Percentiles rank a stretch among this genome's conserved stretches.
phyloP scores from a whole-genome alignment of 2,329 filamentous ascomycete genomes.

The Beauveria pseudobassiana region DNA sequence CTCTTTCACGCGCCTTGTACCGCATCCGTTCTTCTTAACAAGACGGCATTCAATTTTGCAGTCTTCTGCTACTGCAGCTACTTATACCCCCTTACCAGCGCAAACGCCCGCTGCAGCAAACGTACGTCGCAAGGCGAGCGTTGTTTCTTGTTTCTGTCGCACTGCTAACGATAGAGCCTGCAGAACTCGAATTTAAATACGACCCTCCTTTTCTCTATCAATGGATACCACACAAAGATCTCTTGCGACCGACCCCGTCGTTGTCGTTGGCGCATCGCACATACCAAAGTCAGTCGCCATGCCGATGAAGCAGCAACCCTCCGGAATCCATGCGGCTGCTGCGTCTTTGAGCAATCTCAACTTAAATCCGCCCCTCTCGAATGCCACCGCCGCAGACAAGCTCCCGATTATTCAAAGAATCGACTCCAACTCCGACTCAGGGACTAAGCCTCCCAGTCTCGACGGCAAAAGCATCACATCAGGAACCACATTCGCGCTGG shows the following conservation, averaged over 20 bases:
- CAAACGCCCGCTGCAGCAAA: slow-evolving; percentile 4
- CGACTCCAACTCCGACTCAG: slow-evolving; percentile 57
- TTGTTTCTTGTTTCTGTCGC: background rate
- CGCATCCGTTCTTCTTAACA: background rate
- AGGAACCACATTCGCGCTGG: slow-evolving; percentile 88
- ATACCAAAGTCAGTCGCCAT: background rate
- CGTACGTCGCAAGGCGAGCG: background rate
- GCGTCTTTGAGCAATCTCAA: slow-evolving; percentile 6
- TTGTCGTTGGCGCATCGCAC: slow-evolving; percentile 5
- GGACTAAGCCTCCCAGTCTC: slow-evolving; percentile 78
- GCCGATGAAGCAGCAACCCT: background rate
- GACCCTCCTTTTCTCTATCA: slow-evolving; percentile 14
- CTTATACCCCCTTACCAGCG: slow-evolving; percentile 1
- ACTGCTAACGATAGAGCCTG: background rate
- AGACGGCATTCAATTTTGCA: background rate
- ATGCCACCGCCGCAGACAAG: background rate
- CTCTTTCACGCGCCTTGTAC: slow-evolving; percentile 11
- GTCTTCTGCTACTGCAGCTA: background rate
- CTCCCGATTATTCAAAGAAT: slow-evolving; percentile 33
- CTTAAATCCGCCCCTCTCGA: background rate
- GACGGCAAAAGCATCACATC: slow-evolving; percentile 94
- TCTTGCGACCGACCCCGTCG: slow-evolving; percentile 13
- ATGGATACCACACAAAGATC: slow-evolving; percentile 9
- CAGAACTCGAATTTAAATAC: background rate
- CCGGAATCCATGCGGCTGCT: background rate